These are phyloP conservation scores for Solanum rostratum DNA, from an alignment of 257 asterid genomes.

Conservation along the genomic window DNA sequence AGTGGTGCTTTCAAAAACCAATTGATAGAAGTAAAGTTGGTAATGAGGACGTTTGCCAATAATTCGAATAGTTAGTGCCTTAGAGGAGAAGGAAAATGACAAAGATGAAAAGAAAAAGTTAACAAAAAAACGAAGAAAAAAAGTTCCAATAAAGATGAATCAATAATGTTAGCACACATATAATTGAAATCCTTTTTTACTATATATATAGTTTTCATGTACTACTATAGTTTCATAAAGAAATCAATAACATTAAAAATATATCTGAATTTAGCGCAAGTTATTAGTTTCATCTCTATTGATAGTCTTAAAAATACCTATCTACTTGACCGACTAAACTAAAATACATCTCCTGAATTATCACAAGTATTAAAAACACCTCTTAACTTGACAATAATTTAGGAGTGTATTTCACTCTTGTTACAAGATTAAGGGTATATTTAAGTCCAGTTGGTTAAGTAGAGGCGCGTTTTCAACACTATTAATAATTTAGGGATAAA, in stretches of 20 bases:
- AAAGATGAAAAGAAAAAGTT: neutral
- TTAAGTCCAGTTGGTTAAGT: too few species aligned
- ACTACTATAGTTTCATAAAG: neutral
- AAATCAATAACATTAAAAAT: neutral
- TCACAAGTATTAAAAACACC: too few species aligned
- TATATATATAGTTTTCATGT: neutral
- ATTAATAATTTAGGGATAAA: too few species aligned
- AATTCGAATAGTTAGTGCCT: neutral
- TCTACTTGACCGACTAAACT: too few species aligned
- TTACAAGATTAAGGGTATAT: too few species aligned
- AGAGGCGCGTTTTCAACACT: too few species aligned
- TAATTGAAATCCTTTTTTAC: neutral
- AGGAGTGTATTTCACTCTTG: too few species aligned
- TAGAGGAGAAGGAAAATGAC: neutral
- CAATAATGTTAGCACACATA: neutral
- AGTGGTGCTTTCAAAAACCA: neutral
- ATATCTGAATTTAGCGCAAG: fast-evolving
- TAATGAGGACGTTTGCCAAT: neutral
- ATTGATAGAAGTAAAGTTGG: neutral
- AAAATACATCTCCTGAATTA: too few species aligned
- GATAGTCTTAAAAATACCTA: too few species aligned
- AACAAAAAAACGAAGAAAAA: neutral
- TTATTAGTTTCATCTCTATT: too few species aligned
- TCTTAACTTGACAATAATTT: too few species aligned
- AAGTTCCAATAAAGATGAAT: neutral